Conservation (phyloP, 805 yeast species). For the Cyberlindnera euphorbiae region DNA sequence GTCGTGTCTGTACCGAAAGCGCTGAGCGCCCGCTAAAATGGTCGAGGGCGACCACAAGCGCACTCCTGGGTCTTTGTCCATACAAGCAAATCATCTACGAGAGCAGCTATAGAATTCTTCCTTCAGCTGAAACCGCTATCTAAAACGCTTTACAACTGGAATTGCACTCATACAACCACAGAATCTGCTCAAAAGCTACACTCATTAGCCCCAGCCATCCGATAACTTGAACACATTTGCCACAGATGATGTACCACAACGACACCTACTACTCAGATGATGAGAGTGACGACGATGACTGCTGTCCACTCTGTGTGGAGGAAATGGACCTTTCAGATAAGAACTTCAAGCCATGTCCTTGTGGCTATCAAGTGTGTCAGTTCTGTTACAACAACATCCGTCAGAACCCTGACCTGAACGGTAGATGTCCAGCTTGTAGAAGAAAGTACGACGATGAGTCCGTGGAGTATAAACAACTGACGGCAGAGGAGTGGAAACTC, state of each 20-base stretch:
- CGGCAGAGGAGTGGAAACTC: conserved; percentile 77
- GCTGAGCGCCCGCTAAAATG: not conserved
- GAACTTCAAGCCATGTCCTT: conserved; percentile 98
- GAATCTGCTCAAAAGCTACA: too few species aligned
- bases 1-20: conserved; percentile 4
- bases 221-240: not conserved
- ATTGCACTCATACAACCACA: too few species aligned
- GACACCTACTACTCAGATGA: conserved; percentile 70
- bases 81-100: too few species aligned
- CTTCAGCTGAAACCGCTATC: too few species aligned
- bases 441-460: conserved; percentile 88
- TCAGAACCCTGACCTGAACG: conserved; percentile 91
- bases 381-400: conserved; percentile 96
- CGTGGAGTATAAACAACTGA: conserved; percentile 78
- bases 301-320: conserved; percentile 95
- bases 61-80: too few species aligned
- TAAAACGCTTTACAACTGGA: too few species aligned
- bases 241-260: conserved; percentile 28
- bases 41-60: not conserved
- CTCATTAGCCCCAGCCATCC: too few species aligned
- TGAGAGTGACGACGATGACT: conserved; percentile 58
- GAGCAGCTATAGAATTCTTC: too few species aligned
- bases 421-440: conserved; percentile 97
- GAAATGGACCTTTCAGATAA: conserved; percentile 96
- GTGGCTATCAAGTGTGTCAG: conserved; percentile 98